Evolutionary conservation across 768 basidiomycete species (phyloP).

Genomic region (Clitopilus hobsonii): DNA sequence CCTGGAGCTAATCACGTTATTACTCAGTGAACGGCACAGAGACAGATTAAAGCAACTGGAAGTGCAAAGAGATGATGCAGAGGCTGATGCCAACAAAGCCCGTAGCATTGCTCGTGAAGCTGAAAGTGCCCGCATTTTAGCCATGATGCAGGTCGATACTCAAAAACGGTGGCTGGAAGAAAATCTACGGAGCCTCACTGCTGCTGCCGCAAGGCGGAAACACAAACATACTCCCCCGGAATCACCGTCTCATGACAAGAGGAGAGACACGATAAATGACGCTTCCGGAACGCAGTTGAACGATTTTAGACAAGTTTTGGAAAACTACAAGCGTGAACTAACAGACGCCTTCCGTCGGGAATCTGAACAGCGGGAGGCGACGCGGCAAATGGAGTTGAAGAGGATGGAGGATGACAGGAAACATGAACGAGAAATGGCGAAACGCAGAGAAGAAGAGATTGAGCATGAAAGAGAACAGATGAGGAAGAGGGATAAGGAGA

Average conservation of each 20-base stretch:
- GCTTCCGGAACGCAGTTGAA: slow-evolving; percentile 4
- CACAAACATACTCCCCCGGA: neutral
- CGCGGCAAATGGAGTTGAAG: slow-evolving; percentile 5
- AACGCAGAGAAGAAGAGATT: slow-evolving; percentile 10
- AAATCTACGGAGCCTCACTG: slow-evolving; percentile 27
- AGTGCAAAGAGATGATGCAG: slow-evolving; percentile 25
- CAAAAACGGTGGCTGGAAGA: slow-evolving; percentile 41
- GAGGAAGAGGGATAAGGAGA: neutral
- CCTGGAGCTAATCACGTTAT: neutral
- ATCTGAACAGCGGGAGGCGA: slow-evolving; percentile 7
- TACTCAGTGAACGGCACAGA: slow-evolving; percentile 18
- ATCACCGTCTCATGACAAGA: neutral
- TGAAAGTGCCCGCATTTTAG: slow-evolving; percentile 43
- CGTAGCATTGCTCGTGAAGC: slow-evolving; percentile 50
- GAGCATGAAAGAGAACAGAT: neutral
- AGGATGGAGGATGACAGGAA: slow-evolving; percentile 8
- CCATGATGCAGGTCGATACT: slow-evolving; percentile 55
- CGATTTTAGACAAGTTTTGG: slow-evolving; percentile 6
- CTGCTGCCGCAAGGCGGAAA: neutral
- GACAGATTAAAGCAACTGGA: slow-evolving; percentile 21
- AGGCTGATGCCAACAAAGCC: slow-evolving; percentile 30
- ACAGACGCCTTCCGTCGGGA: slow-evolving; percentile 6
- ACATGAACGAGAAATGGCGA: slow-evolving; percentile 9
- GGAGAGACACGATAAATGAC: neutral
- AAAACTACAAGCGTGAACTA: slow-evolving; percentile 3